phyloP scores from a whole-genome alignment of 1,284 basidiomycete species.

The Cystobasidiaceae sp. region DNA sequence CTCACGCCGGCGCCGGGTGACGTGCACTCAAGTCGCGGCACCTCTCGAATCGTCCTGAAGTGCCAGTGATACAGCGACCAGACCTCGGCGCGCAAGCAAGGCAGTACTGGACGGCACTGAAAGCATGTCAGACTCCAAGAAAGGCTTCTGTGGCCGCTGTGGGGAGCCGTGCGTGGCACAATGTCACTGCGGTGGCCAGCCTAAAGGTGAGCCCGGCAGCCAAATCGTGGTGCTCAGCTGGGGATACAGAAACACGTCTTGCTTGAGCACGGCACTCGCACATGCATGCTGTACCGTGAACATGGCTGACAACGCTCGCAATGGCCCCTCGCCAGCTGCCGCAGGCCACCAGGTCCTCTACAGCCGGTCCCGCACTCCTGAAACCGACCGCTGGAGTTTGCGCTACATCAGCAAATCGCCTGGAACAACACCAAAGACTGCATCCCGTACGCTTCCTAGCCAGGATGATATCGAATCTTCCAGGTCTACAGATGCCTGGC shows the following conservation, averaged over 20 bases:
- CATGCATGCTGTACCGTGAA: too few relatives aligned
- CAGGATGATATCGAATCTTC: background rate
- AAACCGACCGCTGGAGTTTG: slow-evolving; percentile 15
- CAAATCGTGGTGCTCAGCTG: too few relatives aligned
- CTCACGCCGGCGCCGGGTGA: too few relatives aligned
- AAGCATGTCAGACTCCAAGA: background rate
- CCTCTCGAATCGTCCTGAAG: too few relatives aligned
- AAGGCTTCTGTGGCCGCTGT: slow-evolving; percentile 26
- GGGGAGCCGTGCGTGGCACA: slow-evolving; percentile 10
- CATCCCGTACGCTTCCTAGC: background rate
- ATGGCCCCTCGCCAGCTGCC: too few relatives aligned
- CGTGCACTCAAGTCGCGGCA: too few relatives aligned
- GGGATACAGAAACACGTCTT: too few relatives aligned
- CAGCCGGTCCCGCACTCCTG: slow-evolving; percentile 19
- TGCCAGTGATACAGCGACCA: too few relatives aligned
- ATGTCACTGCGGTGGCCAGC: slow-evolving; percentile 14
- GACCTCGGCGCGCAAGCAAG: too few relatives aligned
- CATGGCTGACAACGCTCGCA: too few relatives aligned
- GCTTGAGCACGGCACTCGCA: too few relatives aligned
- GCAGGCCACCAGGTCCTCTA: slow-evolving; percentile 19
- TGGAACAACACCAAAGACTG: slow-evolving; percentile 11
- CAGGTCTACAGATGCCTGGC: background rate
- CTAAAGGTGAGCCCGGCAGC: slow-evolving; percentile 12
- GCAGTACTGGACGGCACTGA: too few relatives aligned
- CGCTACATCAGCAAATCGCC: slow-evolving; percentile 17